Percentiles rank a stretch among this genome's conserved stretches.
Conservation (phyloP, 108 stramenopile species). For the Nannochloropsis salina region DNA sequence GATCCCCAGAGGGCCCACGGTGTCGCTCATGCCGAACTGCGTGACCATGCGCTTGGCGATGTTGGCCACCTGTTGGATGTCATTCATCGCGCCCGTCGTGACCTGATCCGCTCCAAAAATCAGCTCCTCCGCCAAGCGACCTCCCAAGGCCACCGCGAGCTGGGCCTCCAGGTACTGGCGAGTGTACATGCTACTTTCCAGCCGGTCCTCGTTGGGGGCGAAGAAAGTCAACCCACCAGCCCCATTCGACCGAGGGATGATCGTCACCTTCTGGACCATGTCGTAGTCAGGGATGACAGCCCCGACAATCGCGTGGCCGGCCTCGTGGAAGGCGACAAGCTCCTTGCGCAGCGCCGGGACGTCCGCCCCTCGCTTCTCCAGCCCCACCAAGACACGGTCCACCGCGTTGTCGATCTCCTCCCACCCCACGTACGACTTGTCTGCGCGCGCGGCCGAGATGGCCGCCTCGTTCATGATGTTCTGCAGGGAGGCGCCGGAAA, state of each 20-base stretch:
- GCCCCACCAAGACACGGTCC: slow-evolving; percentile 54
- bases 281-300: slow-evolving; percentile 56
- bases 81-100: slow-evolving; percentile 93
- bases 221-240: slow-evolving; percentile 84
- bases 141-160: slow-evolving; percentile 88
- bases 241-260: slow-evolving; percentile 80
- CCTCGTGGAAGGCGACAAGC: slow-evolving; percentile 91
- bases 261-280: slow-evolving; percentile 78
- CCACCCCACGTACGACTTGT: slow-evolving; percentile 44
- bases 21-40: slow-evolving; percentile 55
- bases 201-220: slow-evolving; percentile 75
- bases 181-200: slow-evolving; percentile 84
- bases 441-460: slow-evolving; percentile 52
- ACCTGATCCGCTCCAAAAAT: slow-evolving; percentile 87
- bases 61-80: slow-evolving; percentile 87
- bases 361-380: slow-evolving; percentile 51
- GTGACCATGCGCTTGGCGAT: slow-evolving; percentile 59
- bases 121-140: slow-evolving; percentile 93
- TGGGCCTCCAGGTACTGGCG: slow-evolving; percentile 72
- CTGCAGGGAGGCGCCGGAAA: slow-evolving; percentile 55
- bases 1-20: slow-evolving; percentile 43
- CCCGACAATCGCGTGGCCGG: slow-evolving; percentile 87
- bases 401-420: slow-evolving; percentile 55
- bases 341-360: slow-evolving; percentile 19
- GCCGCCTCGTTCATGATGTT: slow-evolving; percentile 60